Base-by-base conservation (phyloP, 1,284 basidiomycete species). In the Leucoagaricus sp. region DNA sequence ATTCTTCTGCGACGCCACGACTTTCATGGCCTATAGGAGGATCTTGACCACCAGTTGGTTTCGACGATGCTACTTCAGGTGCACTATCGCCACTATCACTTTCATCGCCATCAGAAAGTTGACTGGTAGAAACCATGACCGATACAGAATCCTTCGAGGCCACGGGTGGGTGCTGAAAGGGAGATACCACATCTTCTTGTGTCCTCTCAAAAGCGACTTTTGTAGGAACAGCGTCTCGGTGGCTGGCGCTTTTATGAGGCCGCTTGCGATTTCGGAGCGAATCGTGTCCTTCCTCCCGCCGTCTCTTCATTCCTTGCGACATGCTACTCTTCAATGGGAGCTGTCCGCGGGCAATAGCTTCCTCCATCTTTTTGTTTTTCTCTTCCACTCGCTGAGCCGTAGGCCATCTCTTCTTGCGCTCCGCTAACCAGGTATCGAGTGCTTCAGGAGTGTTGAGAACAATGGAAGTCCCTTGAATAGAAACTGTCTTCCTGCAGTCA, bases 401-500 rank as follows among this genome's bases (percentile, higher is more conserved):
- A 2, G 95, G 95, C 78, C 89, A 98, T 17, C 89, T 84, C 60
- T 84, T 85, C 72, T 84, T 93, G 45, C 95, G 85, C 65, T 97
- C 94, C 28, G 83, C 86, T 53, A 96, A 84, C 95, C 95, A 98
- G 38, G 82, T 83, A 10, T 84, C 84, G 57, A 97, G 78, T 13
- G 87, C 84, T 67, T 94, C 94, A 6, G 89, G 90, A 1, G 90
- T 88, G 64, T 96, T 83, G 8, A 97, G 79, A 10, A 80, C 69
- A 15, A 96, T 69, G 40, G 77, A 86, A 2, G 94, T 96, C 1
- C 94, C 94, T 62, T 89, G 86, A 36, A 97, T 94, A 1, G 84
- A 79, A 15, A 93, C 72, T 1, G 79, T 75, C 68, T 92, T 91
- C 60, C 87, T 90, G 62, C 7, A 44, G 23, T 36, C 49, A 44